Evolutionary conservation across 768 basidiomycete genomes (phyloP), one percentile per base, ranked within the genome.

Genomic region (Boletus rex-veris): DNA sequence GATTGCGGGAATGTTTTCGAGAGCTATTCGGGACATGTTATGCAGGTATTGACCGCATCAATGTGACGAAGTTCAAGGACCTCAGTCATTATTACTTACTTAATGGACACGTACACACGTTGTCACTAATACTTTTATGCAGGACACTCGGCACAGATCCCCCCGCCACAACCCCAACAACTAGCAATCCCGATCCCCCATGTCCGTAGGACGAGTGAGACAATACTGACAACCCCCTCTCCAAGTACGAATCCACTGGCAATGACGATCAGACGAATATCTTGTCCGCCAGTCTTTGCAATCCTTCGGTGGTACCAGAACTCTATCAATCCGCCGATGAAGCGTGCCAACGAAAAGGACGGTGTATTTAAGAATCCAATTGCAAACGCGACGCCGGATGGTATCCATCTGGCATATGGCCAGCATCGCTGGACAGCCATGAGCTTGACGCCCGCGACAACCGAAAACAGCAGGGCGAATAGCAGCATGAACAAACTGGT

Each of bases 291-390:
- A 15, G 65, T 60, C 56, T 76, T 81, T 24, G 77, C 75, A 62
- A 75, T 72, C 36, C 75, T 73, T 24, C 73, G 79, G 56, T 82
- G 79, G 63, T 86, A 92, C 26, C 81, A 65, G 61, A 86, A 82
- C 62, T 96, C 93, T 58, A 90, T 71, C 57, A 90, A 67, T 3
- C 96, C 96, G 36, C 96, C 96, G 50, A 96, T 77, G 30, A 98
- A 76, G 48, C 96, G 84, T 1, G 96, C 93, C 53, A 98, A 79
- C 7, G 92, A 91, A 74, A 98, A 98, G 4, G 88, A 90, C 4
- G 96, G 96, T 0, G 94, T 92, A 65, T 98, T 98, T 64, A 98
- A 75, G 71, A 98, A 97, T 0, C 96, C 93, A 53, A 97, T 90
- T 6, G 93, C 93, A 65, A 98, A 98, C 2, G 93, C 94, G 37